phyloP scores from a whole-genome alignment of 495 filamentous ascomycete genomes.

The Xylaria acuta region DNA sequence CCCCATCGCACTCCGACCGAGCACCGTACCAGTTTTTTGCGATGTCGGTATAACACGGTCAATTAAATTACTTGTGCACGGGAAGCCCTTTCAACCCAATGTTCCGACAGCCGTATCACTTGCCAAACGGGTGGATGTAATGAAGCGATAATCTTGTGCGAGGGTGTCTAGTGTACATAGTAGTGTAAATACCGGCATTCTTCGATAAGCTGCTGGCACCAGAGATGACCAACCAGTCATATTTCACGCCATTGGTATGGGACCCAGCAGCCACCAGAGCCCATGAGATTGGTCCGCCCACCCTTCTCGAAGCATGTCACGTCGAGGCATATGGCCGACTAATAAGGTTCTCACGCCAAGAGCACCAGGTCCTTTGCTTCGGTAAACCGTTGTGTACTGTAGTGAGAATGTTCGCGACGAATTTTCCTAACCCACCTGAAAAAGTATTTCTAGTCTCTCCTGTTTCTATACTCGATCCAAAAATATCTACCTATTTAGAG shows the following conservation, averaged over 20 bases:
- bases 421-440: neutral
- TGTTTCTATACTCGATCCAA: conserved; percentile 9
- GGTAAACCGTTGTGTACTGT: conserved; percentile 3
- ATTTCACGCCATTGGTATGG: conserved; percentile 19
- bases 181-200: conserved; percentile 3
- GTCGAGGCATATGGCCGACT: conserved; percentile 15
- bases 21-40: neutral
- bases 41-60: neutral
- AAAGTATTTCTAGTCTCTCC: neutral
- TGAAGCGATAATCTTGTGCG: neutral
- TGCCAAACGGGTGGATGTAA: neutral
- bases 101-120: neutral
- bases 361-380: neutral
- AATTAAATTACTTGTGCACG: neutral
- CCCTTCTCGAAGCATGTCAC: conserved; percentile 28
- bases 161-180: neutral
- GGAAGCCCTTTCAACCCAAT: neutral
- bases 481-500: conserved; percentile 4
- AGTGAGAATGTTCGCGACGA: neutral
- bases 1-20: neutral
- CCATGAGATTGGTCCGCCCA: conserved; percentile 23
- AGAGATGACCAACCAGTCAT: conserved; percentile 21
- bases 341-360: conserved; percentile 35
- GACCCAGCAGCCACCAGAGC: conserved; percentile 28
- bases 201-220: conserved; percentile 10